Percentiles rank a stretch among this genome's conserved stretches.
phyloP scores from a whole-genome alignment of 139 green algal genomes.

The Chlamydomonas incerta region DNA sequence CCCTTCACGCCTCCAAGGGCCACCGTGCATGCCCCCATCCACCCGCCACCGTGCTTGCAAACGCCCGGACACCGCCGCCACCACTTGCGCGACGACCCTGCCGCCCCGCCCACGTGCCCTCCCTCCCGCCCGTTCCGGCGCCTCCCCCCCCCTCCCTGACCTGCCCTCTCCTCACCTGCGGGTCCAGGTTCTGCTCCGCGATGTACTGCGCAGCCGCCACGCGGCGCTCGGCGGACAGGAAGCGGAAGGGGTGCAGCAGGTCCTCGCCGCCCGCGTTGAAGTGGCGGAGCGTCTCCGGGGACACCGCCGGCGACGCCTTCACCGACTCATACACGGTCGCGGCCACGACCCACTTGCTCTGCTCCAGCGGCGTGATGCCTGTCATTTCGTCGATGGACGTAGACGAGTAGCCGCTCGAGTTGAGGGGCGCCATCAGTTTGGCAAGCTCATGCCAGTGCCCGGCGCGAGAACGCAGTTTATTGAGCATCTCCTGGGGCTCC shows the following conservation, averaged over 20 bases:
- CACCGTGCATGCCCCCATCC: too few relatives aligned
- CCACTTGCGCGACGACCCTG: too few relatives aligned
- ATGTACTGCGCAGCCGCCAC: constrained; percentile 68
- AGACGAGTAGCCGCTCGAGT: constrained; percentile 64
- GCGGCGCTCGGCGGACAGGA: constrained; percentile 66
- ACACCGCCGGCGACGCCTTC: constrained; percentile 42
- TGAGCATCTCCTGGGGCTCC: constrained; percentile 62
- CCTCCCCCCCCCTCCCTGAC: too few relatives aligned
- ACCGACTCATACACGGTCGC: constrained; percentile 78
- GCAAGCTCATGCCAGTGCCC: constrained; percentile 83
- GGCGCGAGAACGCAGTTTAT: constrained; percentile 52
- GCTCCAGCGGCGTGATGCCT: constrained; percentile 73
- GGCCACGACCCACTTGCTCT: constrained; percentile 76
- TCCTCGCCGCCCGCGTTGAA: constrained; percentile 66
- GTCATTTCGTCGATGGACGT: constrained; percentile 69
- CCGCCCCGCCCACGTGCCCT: not conserved
- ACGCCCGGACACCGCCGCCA: too few relatives aligned
- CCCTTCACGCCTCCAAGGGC: too few relatives aligned
- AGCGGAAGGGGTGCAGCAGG: constrained; percentile 78
- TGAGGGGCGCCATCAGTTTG: constrained; percentile 72
- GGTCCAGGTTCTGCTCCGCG: constrained; percentile 57
- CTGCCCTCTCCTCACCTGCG: constrained; percentile 36
- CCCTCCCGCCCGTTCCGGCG: too few relatives aligned
- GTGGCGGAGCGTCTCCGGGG: constrained; percentile 47
- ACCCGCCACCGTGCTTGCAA: too few relatives aligned